phyloP scores from a whole-genome alignment of 1,284 basidiomycete genomes.

The Melampsora abietis-canadensis region DNA sequence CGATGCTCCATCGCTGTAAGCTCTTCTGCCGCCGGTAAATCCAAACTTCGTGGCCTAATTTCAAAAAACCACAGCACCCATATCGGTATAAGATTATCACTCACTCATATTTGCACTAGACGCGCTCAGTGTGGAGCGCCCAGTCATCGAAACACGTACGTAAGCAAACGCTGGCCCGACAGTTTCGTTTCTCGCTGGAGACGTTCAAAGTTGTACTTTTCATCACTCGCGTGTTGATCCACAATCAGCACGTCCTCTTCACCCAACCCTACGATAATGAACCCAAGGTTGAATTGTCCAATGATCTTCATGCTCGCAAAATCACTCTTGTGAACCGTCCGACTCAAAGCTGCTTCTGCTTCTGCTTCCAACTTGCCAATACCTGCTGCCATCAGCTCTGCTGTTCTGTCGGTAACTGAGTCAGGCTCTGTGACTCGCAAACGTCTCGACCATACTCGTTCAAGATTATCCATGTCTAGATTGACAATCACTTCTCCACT shows the following conservation, averaged over 20 bases:
- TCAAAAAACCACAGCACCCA: background rate
- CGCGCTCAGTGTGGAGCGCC: background rate
- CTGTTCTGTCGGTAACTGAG: background rate
- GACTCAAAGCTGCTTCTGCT: constrained; percentile 71
- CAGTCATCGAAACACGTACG: constrained; percentile 57
- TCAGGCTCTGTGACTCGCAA: background rate
- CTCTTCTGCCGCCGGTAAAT: constrained; percentile 86
- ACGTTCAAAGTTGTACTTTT: constrained; percentile 97
- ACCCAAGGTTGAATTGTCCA: constrained; percentile 95
- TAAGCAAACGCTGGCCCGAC: constrained; percentile 76
- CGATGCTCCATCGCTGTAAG: constrained; percentile 81
- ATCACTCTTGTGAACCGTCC: constrained; percentile 83
- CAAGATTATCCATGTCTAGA: background rate
- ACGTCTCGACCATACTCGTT: background rate
- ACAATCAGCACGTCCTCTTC: constrained; percentile 71
- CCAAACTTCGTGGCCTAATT: constrained; percentile 68
- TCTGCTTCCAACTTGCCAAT: constrained; percentile 61
- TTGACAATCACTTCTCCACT: constrained; percentile 6
- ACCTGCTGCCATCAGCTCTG: constrained; percentile 59
- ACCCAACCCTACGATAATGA: constrained; percentile 68
- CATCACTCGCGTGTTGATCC: constrained; percentile 77
- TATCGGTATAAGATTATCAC: background rate
- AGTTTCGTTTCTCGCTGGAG: constrained; percentile 83
- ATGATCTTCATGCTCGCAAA: constrained; percentile 77
- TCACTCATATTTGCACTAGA: background rate